Base-by-base conservation (phyloP, 306 rosid genomes). In the Crotalaria pallida region DNA sequence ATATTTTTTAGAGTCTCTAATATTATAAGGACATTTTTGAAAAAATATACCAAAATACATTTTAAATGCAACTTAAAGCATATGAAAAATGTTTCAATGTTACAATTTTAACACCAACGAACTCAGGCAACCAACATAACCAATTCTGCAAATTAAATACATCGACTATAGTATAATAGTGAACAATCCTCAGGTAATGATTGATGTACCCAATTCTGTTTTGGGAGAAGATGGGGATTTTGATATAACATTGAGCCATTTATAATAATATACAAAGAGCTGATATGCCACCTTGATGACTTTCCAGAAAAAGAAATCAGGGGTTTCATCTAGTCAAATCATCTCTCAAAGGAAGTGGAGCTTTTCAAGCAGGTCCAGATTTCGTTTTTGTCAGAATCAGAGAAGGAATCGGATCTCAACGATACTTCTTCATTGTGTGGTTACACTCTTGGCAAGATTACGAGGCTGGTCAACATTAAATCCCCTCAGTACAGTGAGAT, bases 361-460 rank as follows among this genome's bases (percentile, higher is more conserved):
- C 27, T 58, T 49, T 13, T 24, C 2, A 34, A 44, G 55, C n/a
- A n/a, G 21, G 24, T 38, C 33, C 19, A 27, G 21, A 73, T 50
- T 52, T 40, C 33, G 22, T 58, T 38, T 43, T 31, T 40, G 77
- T 67, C 56, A 29, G 53, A 67, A 23, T 69, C 51, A 57, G 50
- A 17, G 38, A 45, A 50, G 24, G 69, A 17, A 18, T 33, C 4
- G 29, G 15, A 36, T 57, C 18, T 72, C 26, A 13, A 33, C 10
- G 6, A 19, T 16, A 43, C 58, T 62, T 36, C 66, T 67, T 68
- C 81, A 91, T 71, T 84, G 84, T 0, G 99, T 94, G 2, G 97
- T 94, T 50, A 94, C 99, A 76, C 99, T 94, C 89, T 94, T 94
- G 3, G 99, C 99, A 18, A 94, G 96, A 87, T 94, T 94, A 64